These are phyloP conservation scores for Talaromyces ruber DNA, from an alignment of 495 filamentous ascomycete species.

Conservation along the genomic window DNA sequence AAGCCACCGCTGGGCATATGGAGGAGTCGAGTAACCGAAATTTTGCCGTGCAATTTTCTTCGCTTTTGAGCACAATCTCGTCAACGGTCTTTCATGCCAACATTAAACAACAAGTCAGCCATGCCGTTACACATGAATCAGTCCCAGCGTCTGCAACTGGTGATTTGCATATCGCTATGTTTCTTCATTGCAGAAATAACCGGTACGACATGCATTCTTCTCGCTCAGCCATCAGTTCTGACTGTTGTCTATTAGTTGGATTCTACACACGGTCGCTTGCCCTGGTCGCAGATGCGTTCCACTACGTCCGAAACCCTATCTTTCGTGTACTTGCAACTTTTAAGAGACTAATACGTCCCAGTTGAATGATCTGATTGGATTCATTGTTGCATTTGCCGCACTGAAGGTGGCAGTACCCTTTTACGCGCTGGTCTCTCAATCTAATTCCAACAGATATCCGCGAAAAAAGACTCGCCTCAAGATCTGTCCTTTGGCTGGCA, in stretches of 20 bases:
- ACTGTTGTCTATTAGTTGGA: conserved; percentile 39
- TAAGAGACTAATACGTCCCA: conserved; percentile 17
- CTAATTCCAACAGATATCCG: conserved; percentile 16
- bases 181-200: conserved; percentile 46
- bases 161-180: conserved; percentile 39
- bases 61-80: neutral
- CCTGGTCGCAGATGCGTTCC: conserved; percentile 60
- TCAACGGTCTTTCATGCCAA: neutral
- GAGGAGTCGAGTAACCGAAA: neutral
- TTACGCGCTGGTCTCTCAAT: neutral
- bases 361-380: conserved; percentile 86
- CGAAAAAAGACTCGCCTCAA: conserved; percentile 20
- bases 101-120: neutral
- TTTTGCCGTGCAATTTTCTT: neutral
- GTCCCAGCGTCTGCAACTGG: conserved; percentile 30
- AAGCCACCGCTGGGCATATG: neutral
- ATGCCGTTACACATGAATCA: conserved; percentile 21
- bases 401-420: conserved; percentile 45
- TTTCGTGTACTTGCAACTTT: neutral
- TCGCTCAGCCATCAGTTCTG: neutral
- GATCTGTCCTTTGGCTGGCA: conserved; percentile 57
- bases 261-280: conserved; percentile 51
- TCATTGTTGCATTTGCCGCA: conserved; percentile 78
- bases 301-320: conserved; percentile 56
- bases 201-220: conserved; percentile 12